Percentiles rank a stretch among this genome's conserved stretches.
These are phyloP conservation scores for Serendipita indica DNA, from an alignment of 768 basidiomycete genomes.

Conservation along the genomic window DNA sequence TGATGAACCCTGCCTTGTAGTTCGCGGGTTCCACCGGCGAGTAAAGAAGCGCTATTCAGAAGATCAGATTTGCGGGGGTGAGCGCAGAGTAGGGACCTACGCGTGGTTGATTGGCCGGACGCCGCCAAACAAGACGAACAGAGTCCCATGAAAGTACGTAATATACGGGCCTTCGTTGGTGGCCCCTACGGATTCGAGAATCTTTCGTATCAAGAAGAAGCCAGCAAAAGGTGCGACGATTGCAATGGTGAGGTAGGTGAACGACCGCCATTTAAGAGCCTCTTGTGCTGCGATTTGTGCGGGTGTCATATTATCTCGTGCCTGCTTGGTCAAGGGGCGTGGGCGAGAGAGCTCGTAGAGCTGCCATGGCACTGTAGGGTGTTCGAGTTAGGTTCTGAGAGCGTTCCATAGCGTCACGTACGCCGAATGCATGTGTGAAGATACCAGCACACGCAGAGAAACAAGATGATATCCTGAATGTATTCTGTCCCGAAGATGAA, in stretches of 20 bases:
- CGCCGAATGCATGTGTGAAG: not conserved
- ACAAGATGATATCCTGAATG: slow-evolving; percentile 6
- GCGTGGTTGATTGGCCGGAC: slow-evolving; percentile 7
- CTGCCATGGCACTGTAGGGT: slow-evolving; percentile 2
- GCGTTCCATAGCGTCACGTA: not conserved
- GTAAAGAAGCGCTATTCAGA: not conserved
- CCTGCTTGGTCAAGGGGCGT: not conserved
- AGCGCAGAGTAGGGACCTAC: no score
- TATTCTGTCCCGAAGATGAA: slow-evolving; percentile 9
- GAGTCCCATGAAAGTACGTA: not conserved
- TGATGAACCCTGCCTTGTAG: slow-evolving; percentile 2
- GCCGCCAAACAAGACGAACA: slow-evolving; percentile 4
- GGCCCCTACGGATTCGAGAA: not conserved
- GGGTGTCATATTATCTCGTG: not conserved
- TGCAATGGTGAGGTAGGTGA: not conserved
- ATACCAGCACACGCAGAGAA: slow-evolving; percentile 8
- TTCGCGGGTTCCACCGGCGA: slow-evolving; percentile 2
- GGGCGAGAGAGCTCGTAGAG: slow-evolving; percentile 5
- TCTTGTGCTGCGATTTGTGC: not conserved
- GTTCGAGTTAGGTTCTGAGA: not conserved
- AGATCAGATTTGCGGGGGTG: no score
- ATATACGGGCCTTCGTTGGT: not conserved
- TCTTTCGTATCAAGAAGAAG: not conserved
- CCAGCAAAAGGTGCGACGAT: not conserved
- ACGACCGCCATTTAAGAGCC: not conserved